phyloP scores from a whole-genome alignment of 2,329 filamentous ascomycete genomes.

The Huntiella decipiens region DNA sequence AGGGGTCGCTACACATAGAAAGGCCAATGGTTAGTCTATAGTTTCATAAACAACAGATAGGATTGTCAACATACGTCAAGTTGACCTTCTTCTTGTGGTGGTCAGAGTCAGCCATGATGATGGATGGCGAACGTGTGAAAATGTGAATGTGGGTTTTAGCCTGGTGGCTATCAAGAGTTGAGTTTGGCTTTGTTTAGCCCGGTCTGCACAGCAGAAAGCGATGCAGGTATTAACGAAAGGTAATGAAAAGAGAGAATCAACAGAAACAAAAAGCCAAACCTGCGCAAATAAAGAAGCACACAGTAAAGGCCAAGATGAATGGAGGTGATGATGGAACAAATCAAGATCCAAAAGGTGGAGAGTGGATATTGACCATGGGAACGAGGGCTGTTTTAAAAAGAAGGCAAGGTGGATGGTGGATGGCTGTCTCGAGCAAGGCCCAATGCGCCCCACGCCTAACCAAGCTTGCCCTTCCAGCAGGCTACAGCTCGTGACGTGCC shows the following conservation, averaged over 20 bases:
- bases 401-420: no score
- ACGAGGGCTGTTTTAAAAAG: constrained; percentile 1
- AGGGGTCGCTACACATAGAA: constrained; percentile 49
- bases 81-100: constrained; percentile 66
- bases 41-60: constrained; percentile 41
- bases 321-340: constrained; percentile 1
- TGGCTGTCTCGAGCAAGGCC: no score
- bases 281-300: constrained; percentile 2
- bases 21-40: constrained; percentile 19
- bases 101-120: constrained; percentile 49
- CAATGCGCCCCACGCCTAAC: not conserved
- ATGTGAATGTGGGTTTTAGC: not conserved
- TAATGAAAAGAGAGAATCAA: not conserved
- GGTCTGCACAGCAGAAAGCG: constrained; percentile 10
- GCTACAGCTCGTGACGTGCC: not conserved
- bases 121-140: constrained; percentile 5
- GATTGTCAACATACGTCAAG: constrained; percentile 51
- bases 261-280: not conserved
- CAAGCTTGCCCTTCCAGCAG: not conserved
- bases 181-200: constrained; percentile 1
- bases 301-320: constrained; percentile 1
- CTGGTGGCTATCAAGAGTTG: not conserved
- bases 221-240: not conserved
- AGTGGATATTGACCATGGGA: constrained; percentile 3
- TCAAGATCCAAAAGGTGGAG: constrained; percentile 1